Conservation (phyloP, 2,329 filamentous ascomycete genomes). For the Xylariaceae sp. region DNA sequence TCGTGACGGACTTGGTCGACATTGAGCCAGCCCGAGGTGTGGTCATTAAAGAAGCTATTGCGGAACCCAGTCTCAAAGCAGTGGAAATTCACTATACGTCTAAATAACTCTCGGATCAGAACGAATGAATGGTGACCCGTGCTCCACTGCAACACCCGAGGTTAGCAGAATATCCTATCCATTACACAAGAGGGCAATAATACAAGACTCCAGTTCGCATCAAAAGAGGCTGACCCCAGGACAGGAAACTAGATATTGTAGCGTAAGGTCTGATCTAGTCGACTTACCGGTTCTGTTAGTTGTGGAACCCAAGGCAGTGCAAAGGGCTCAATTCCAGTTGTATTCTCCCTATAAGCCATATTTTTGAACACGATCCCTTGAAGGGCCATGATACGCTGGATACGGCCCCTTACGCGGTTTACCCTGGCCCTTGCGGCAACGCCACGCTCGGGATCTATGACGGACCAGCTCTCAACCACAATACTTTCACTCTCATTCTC, state of each 20-base stretch:
- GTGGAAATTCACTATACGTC: constrained; percentile 12
- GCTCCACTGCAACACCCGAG: constrained; percentile 3
- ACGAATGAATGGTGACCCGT: constrained; percentile 18
- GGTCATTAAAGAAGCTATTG: background rate
- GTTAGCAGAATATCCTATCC: background rate
- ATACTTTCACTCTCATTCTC: too few species aligned
- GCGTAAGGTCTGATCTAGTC: too few species aligned
- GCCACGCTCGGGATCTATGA: constrained; percentile 15
- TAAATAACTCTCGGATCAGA: constrained; percentile 15
- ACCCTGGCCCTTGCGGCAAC: background rate
- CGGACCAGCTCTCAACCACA: constrained; percentile 11
- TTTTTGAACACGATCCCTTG: constrained; percentile 1
- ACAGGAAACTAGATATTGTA: too few species aligned
- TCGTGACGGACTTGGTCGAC: constrained; percentile 18
- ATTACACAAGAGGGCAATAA: background rate
- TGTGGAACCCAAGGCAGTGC: constrained; percentile 19
- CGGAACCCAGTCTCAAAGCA: background rate
- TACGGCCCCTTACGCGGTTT: constrained; percentile 1
- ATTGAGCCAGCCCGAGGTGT: constrained; percentile 16
- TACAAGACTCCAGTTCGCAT: background rate
- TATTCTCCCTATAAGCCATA: constrained; percentile 1
- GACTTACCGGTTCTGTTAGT: constrained; percentile 1
- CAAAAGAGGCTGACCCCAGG: too few species aligned
- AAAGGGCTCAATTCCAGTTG: background rate
- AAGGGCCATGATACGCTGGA: constrained; percentile 1